Conservation (phyloP, 1,284 basidiomycete species). For the Bondarzewia mesenterica region DNA sequence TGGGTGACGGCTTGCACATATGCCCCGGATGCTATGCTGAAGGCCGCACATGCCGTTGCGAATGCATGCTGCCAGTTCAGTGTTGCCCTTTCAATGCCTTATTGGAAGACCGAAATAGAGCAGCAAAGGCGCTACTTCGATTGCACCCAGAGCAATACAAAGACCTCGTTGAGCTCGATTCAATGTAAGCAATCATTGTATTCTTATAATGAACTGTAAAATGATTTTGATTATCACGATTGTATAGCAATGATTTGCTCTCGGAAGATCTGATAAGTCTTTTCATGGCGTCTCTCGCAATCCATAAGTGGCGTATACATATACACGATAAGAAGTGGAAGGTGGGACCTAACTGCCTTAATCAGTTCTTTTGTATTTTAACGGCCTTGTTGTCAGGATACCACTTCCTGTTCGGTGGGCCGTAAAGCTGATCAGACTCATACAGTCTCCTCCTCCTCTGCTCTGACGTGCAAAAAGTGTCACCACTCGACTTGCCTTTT, state of each 20-base stretch:
- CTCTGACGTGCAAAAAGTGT: slow-evolving; percentile 39
- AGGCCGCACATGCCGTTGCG: slow-evolving; percentile 58
- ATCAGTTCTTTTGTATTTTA: background rate
- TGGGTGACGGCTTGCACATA: slow-evolving; percentile 40
- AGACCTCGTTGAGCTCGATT: background rate
- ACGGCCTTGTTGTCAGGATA: background rate
- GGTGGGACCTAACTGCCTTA: background rate
- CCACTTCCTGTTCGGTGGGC: background rate
- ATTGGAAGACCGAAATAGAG: slow-evolving; percentile 31
- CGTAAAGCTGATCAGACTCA: background rate
- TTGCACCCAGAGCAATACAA: slow-evolving; percentile 2
- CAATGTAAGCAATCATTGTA: background rate
- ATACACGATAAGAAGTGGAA: background rate
- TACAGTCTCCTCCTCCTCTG: background rate
- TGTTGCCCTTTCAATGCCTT: slow-evolving; percentile 34
- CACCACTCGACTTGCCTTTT: slow-evolving; percentile 40
- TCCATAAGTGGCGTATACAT: slow-evolving; percentile 18
- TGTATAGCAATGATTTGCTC: slow-evolving; percentile 4
- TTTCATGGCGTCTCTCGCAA: slow-evolving; percentile 28
- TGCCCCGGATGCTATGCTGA: slow-evolving; percentile 70
- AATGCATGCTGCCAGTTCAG: slow-evolving; percentile 49
- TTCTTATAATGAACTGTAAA: no score
- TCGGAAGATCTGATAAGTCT: slow-evolving; percentile 14
- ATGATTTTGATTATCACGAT: no score
- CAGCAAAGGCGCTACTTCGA: slow-evolving; percentile 14